A percentile compares a stretch with the other conserved stretches of the same genome.
Conservation (phyloP, 2,329 filamentous ascomycete species). For the Cadophora malorum region DNA sequence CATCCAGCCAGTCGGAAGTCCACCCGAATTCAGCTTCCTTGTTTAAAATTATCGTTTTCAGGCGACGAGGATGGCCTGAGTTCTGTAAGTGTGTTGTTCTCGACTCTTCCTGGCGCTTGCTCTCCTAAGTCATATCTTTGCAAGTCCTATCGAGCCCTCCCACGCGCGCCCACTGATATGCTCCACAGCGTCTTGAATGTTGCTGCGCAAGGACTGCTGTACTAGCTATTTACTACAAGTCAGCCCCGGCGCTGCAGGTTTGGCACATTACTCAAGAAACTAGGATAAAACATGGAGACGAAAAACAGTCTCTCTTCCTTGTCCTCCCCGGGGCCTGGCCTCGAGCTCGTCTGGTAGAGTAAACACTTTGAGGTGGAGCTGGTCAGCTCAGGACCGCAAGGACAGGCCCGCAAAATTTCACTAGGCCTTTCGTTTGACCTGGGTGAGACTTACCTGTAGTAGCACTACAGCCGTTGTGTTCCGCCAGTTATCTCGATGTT, state of each 20-base stretch:
- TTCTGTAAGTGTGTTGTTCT: not conserved
- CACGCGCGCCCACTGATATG: not conserved
- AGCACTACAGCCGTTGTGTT: not conserved
- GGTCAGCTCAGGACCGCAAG: not conserved
- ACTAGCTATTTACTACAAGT: not conserved
- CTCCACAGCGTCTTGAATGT: not conserved
- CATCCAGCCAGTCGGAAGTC: not conserved
- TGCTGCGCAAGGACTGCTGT: not conserved
- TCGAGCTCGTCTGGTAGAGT: not conserved
- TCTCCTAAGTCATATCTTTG: not conserved
- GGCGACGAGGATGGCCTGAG: slow-evolving; percentile 13
- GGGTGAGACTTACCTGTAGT: not conserved
- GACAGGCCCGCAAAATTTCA: not conserved
- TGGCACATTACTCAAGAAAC: slow-evolving; percentile 1
- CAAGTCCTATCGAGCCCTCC: not conserved
- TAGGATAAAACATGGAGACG: not conserved
- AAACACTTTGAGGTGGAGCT: not conserved
- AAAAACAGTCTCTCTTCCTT: not conserved
- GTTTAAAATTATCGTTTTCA: not conserved
- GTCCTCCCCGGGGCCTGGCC: too few relatives aligned
- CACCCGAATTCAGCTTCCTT: slow-evolving; percentile 1
- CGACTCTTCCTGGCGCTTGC: not conserved
- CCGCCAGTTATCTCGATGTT: not conserved
- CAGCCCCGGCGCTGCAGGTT: slow-evolving; percentile 1
- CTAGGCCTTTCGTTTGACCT: not conserved